A percentile compares a stretch with the other conserved stretches of the same genome.
phyloP scores from a whole-genome alignment of 352 stramenopile genomes.

The Elongisporangium anandrum region DNA sequence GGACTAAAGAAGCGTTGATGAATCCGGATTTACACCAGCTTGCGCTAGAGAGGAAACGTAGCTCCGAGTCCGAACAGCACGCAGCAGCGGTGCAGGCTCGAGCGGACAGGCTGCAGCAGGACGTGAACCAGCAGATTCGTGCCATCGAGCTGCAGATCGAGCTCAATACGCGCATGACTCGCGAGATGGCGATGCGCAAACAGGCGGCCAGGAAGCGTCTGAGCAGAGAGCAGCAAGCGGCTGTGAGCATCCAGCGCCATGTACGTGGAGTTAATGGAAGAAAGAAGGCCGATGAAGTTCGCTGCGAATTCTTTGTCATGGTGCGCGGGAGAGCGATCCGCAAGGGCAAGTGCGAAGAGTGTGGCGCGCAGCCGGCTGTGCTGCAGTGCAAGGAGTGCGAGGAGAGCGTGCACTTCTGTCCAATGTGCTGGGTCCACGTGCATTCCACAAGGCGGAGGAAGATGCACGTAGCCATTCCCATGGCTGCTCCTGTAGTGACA shows the following conservation, averaged over 20 bases:
- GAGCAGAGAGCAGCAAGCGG: slow-evolving; percentile 33
- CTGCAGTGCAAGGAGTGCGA: slow-evolving; percentile 64
- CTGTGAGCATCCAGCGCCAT: slow-evolving; percentile 44
- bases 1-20: slow-evolving; percentile 38
- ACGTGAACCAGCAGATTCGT: slow-evolving; percentile 34
- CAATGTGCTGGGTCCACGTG: slow-evolving; percentile 69
- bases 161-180: slow-evolving; percentile 49
- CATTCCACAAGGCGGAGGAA: slow-evolving; percentile 55
- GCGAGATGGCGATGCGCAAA: slow-evolving; percentile 19
- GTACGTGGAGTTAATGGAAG: slow-evolving; percentile 39
- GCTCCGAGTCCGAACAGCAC: slow-evolving; percentile 15
- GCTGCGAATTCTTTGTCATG: slow-evolving; percentile 64
- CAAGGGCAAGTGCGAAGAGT: slow-evolving; percentile 69
- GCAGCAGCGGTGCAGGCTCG: slow-evolving; percentile 12
- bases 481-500: slow-evolving; percentile 16
- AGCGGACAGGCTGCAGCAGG: slow-evolving; percentile 12
- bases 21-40: slow-evolving; percentile 45
- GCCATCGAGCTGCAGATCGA: slow-evolving; percentile 50
- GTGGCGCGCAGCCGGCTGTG: slow-evolving; percentile 57
- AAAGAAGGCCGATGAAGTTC: slow-evolving; percentile 30
- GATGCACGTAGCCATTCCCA: slow-evolving; percentile 57
- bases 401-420: slow-evolving; percentile 67
- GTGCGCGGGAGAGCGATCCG: slow-evolving; percentile 63
- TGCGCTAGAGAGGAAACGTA: slow-evolving; percentile 14
- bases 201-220: slow-evolving; percentile 25